A percentile compares a stretch with the other conserved stretches of the same genome.
These are phyloP conservation scores for Boletus rubroflammeus DNA, from an alignment of 768 basidiomycete species.

Conservation along the genomic window DNA sequence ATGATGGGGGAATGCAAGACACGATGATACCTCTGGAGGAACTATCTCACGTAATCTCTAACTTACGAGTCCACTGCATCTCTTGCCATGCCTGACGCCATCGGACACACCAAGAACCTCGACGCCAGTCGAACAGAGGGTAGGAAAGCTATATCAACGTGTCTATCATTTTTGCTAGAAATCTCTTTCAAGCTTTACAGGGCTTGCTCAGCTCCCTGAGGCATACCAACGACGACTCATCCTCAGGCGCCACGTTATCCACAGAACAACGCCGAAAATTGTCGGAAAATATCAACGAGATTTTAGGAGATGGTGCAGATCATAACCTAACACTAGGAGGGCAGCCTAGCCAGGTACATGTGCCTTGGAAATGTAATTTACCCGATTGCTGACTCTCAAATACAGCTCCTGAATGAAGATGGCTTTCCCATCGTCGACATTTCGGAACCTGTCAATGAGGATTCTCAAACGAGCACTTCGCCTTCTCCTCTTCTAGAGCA, in stretches of 20 bases:
- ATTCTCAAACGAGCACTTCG: constrained; percentile 16
- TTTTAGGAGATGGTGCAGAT: constrained; percentile 45
- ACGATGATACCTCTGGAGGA: background rate
- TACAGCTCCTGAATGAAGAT: constrained; percentile 69
- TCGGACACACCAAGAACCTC: constrained; percentile 23
- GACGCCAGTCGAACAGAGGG: constrained; percentile 35
- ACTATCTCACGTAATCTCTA: constrained; percentile 22
- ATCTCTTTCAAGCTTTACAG: constrained; percentile 34
- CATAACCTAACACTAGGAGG: constrained; percentile 38
- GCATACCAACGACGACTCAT: constrained; percentile 8
- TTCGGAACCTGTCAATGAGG: constrained; percentile 48
- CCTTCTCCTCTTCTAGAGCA: constrained; percentile 35
- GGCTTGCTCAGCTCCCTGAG: constrained; percentile 38
- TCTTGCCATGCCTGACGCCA: constrained; percentile 20
- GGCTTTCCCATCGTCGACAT: constrained; percentile 80
- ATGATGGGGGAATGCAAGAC: constrained; percentile 23
- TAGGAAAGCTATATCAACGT: constrained; percentile 23
- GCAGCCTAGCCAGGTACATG: constrained; percentile 62
- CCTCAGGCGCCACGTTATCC: constrained; percentile 31
- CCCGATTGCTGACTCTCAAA: constrained; percentile 19
- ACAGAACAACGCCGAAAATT: constrained; percentile 50
- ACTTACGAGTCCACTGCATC: background rate
- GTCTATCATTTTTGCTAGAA: constrained; percentile 2
- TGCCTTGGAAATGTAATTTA: constrained; percentile 10
- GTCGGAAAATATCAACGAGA: constrained; percentile 56